Conservation (phyloP, 371 early-diverging fungal genomes). For the Sporodiniella umbellata region DNA sequence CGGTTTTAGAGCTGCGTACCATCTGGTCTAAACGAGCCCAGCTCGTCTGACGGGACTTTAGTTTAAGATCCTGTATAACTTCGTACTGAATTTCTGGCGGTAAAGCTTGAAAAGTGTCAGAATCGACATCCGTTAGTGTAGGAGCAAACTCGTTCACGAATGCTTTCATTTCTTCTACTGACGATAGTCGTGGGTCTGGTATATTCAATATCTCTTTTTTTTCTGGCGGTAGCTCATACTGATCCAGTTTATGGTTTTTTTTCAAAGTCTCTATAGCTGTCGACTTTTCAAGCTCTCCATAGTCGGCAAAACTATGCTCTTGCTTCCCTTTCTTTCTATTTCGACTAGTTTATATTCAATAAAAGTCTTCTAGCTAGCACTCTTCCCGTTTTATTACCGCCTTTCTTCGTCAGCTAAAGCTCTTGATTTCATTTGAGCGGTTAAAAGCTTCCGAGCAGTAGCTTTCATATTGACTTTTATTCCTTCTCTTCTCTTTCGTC, state of each 20-base stretch:
- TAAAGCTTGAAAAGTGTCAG: conserved; percentile 71
- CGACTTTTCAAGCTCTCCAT: conserved; percentile 28
- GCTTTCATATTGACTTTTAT: conserved; percentile 52
- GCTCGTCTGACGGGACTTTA: conserved; percentile 79
- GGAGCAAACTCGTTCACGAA: conserved; percentile 59
- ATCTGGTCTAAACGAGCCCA: conserved; percentile 73
- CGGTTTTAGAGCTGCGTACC: conserved; percentile 62
- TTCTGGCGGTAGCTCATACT: conserved; percentile 66
- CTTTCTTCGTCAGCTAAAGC: conserved; percentile 51
- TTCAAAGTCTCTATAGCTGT: conserved; percentile 27
- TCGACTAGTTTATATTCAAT: conserved; percentile 1
- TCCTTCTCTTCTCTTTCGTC: conserved; percentile 53
- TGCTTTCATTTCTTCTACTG: conserved; percentile 55
- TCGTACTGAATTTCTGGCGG: conserved; percentile 89
- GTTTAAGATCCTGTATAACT: conserved; percentile 82
- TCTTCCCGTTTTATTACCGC: conserved; percentile 24
- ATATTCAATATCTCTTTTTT: neutral
- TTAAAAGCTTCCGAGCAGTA: conserved; percentile 83
- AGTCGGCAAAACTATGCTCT: conserved; percentile 33
- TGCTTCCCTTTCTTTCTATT: conserved; percentile 18
- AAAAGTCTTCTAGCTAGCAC: neutral
- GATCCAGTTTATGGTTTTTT: conserved; percentile 60
- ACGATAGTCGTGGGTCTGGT: conserved; percentile 66
- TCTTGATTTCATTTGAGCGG: conserved; percentile 69
- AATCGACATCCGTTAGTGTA: conserved; percentile 69